These are phyloP conservation scores for Halophytophthora batemanensis DNA, from an alignment of 352 stramenopile genomes.

Conservation along the genomic window DNA sequence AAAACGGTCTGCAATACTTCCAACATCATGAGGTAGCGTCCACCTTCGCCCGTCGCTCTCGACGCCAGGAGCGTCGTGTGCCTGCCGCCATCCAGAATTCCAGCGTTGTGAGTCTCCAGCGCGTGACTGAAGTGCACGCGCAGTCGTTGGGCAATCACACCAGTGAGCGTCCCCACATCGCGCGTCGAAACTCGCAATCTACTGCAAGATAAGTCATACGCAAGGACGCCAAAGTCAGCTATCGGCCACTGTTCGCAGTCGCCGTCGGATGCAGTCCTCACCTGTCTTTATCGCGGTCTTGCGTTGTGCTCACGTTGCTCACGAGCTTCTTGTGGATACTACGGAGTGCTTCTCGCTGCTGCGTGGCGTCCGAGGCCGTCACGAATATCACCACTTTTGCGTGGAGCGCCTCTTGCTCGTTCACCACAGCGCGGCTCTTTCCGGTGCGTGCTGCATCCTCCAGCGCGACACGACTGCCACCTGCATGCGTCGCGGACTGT, in stretches of 20 bases:
- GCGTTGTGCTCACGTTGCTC: not conserved
- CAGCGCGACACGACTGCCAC: no score
- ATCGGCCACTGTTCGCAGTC: not conserved
- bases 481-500: no score
- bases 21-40: slow-evolving; percentile 20
- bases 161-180: slow-evolving; percentile 19
- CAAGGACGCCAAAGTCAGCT: not conserved
- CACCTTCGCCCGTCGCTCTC: slow-evolving; percentile 2
- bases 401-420: not conserved
- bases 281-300: not conserved
- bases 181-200: slow-evolving; percentile 6
- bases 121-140: slow-evolving; percentile 24
- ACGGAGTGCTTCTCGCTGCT: slow-evolving; percentile 6
- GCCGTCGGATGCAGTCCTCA: not conserved
- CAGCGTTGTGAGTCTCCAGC: slow-evolving; percentile 37
- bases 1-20: slow-evolving; percentile 27
- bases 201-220: not conserved
- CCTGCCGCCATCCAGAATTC: slow-evolving; percentile 21
- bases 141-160: slow-evolving; percentile 35
- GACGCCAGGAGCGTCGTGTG: slow-evolving; percentile 9
- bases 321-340: slow-evolving; percentile 5
- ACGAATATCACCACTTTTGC: slow-evolving; percentile 16
- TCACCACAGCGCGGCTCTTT: not conserved
- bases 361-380: slow-evolving; percentile 3
- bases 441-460: not conserved